These are phyloP conservation scores for Mallotus japonicus DNA, from an alignment of 441 rosid genomes.

Conservation along the genomic window DNA sequence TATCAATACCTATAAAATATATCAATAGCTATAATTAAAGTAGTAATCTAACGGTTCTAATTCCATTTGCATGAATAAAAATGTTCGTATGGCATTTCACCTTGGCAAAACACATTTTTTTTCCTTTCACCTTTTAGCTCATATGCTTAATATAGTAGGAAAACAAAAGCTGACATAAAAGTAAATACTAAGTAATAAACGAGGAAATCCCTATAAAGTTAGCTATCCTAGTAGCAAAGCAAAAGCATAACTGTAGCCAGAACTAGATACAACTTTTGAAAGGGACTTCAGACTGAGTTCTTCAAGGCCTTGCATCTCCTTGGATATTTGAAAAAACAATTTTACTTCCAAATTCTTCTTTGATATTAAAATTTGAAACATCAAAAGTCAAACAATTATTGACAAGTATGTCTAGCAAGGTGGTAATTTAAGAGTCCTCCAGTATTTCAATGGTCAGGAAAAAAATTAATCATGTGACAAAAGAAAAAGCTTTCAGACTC, in stretches of 20 bases:
- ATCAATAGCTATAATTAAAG: too few relatives aligned
- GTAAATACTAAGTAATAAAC: neutral
- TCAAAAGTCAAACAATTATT: too few relatives aligned
- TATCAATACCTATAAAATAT: too few relatives aligned
- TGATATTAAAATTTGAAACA: neutral
- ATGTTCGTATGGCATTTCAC: too few relatives aligned
- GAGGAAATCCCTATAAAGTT: neutral
- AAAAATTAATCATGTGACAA: neutral
- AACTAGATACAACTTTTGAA: neutral
- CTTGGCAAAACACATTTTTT: too few relatives aligned
- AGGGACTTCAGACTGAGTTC: neutral
- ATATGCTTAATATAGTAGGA: neutral
- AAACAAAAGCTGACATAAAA: neutral
- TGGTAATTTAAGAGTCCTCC: neutral
- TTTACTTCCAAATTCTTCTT: neutral
- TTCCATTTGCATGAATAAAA: too few relatives aligned
- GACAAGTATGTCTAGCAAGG: too few relatives aligned
- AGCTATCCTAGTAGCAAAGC: neutral
- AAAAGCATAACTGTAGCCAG: neutral
- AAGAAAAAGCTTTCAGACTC: neutral
- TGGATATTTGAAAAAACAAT: too few relatives aligned
- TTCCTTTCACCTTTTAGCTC: neutral
- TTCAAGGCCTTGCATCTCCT: neutral
- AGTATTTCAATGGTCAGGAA: neutral
- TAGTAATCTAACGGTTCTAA: too few relatives aligned